Evolutionary conservation across 768 basidiomycete species (phyloP), one percentile per base, ranked within the genome.

Genomic region (Phlegmacium glaucopus): DNA sequence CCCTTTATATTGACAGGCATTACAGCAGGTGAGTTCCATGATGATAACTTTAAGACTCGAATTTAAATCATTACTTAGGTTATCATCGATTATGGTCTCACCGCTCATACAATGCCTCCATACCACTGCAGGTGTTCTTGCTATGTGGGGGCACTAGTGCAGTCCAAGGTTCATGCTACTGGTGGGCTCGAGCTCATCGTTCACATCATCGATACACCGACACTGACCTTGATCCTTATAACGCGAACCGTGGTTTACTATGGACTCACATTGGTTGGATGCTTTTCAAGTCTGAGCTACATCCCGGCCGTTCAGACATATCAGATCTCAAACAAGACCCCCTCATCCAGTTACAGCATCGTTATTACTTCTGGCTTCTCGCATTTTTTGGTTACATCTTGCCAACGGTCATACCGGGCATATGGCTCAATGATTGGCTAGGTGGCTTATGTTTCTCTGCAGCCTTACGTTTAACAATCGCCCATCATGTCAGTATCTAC

Each of bases 31-130:
- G 45, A 45, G 60, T 34, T 42, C 50, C 27, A 8, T 17, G 25
- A 22, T 22, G 22, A 22, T 22, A 22, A 22, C 22, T 22, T 5
- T 22, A 22, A 22, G 22, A 22, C 2, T 3, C 5, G 22, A 22
- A 22, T 13, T 39, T 25, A 30, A 44, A 41, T 43, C 13, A 32
- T 37, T 42, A 34, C 42, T 17, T 58, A 84, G 83, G 83, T 25
- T 93, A 90, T 65, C 90, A 93, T 66, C 79, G 90, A 42, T 72
- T 91, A 7, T 93, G 87, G 87, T 88, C 90, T 3, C 90, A 93
- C 62, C 78, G 90, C 43, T 82, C 87, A 1, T 93, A 89, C 63
- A 83, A 85, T 49, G 90, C 89, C 4, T 80, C 82, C 30, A 63
- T 71, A n/a, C 78, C 82, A 25, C 76, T 93, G 12, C 87, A 87